Evolutionary conservation across 2,329 filamentous ascomycete species (phyloP).

Genomic region (Sclerotinia minor): DNA sequence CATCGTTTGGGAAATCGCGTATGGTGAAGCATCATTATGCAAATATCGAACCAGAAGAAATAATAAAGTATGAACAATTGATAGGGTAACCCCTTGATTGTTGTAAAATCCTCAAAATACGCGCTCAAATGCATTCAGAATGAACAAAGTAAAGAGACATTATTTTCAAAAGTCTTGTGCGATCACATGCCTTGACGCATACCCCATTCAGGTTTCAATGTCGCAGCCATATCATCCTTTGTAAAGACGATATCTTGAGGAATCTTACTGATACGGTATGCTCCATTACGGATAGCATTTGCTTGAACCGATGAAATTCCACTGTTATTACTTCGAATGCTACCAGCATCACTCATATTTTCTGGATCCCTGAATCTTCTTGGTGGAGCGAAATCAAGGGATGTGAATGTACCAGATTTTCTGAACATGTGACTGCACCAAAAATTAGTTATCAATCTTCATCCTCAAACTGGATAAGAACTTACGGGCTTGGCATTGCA

Average conservation of each 20-base stretch:
- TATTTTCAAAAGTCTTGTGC: constrained; percentile 27
- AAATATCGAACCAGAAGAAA: neutral
- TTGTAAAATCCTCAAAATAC: constrained; percentile 33
- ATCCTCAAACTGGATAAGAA: constrained; percentile 38
- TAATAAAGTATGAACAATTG: constrained; percentile 19
- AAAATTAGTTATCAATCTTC: constrained; percentile 37
- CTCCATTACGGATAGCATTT: constrained; percentile 64
- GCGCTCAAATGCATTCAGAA: constrained; percentile 35
- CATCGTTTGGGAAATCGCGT: neutral
- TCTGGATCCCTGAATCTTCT: constrained; percentile 67
- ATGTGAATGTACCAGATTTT: constrained; percentile 77
- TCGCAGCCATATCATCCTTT: constrained; percentile 58
- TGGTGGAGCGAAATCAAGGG: constrained; percentile 77
- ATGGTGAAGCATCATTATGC: constrained; percentile 5
- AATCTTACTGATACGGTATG: constrained; percentile 68
- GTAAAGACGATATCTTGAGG: constrained; percentile 66
- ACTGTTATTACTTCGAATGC: constrained; percentile 63
- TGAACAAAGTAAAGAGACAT: constrained; percentile 32
- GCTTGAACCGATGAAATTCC: constrained; percentile 60
- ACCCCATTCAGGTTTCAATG: constrained; percentile 45
- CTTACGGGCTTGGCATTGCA: constrained; percentile 87
- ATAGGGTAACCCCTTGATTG: neutral
- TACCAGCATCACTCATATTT: constrained; percentile 64
- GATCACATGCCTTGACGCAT: constrained; percentile 38
- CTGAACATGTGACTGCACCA: constrained; percentile 63